Percentiles rank a stretch among this genome's conserved stretches.
Evolutionary conservation across 2,329 filamentous ascomycete genomes (phyloP).

Genomic region (Conoideocrella luteorostrata): DNA sequence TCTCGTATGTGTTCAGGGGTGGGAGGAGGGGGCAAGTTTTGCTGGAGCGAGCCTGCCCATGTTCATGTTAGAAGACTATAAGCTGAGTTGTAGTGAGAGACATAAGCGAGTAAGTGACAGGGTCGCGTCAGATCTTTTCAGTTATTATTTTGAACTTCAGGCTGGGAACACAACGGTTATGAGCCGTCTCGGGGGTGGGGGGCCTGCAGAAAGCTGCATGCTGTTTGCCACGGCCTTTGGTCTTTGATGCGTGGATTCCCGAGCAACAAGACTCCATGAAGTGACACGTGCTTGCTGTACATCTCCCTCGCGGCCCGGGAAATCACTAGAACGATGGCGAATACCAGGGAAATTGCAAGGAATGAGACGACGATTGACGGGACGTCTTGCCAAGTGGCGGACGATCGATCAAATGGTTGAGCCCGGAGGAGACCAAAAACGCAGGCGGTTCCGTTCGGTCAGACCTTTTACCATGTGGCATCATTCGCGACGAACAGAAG

Average conservation of each 20-base stretch:
- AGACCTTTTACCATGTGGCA: constrained; percentile 61
- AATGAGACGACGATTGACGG: neutral
- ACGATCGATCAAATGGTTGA: neutral
- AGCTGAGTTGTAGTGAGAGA: neutral
- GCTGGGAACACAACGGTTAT: constrained; percentile 45
- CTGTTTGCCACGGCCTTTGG: constrained; percentile 57
- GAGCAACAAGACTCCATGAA: constrained; percentile 47
- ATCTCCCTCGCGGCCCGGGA: neutral
- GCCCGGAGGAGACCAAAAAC: constrained; percentile 28
- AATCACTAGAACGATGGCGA: neutral
- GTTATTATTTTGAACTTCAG: constrained; percentile 49
- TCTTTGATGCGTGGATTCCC: constrained; percentile 35
- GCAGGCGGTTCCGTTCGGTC: constrained; percentile 45
- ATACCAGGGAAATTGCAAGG: neutral
- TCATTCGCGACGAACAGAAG: constrained; percentile 33
- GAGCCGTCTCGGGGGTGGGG: constrained; percentile 17
- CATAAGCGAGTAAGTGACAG: constrained; percentile 5
- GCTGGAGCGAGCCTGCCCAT: too few species aligned
- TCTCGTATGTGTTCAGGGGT: too few species aligned
- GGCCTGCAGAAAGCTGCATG: constrained; percentile 7
- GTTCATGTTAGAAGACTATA: too few species aligned
- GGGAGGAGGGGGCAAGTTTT: too few species aligned
- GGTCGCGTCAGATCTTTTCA: constrained; percentile 68
- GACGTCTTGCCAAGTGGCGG: too few species aligned
- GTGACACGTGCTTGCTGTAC: constrained; percentile 26